Evolutionary conservation across 805 yeast genomes (phyloP), one percentile per base, ranked within the genome.

Genomic region (Candida berthetii): DNA sequence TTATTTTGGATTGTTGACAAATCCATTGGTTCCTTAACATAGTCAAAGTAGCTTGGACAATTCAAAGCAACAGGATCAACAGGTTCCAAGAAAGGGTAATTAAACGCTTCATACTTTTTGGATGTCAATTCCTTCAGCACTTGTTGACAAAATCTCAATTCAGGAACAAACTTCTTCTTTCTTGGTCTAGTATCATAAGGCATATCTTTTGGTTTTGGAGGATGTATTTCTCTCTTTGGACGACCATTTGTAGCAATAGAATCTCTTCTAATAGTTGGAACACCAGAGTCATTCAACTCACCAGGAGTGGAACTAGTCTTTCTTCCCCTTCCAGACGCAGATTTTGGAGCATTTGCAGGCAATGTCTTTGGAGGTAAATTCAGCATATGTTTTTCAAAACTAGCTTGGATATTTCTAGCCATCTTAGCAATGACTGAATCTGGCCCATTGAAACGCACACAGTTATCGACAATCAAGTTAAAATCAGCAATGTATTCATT

Each of bases 221-320:
- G 99, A 60, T 90, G 97, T 37, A 93, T 88, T 51, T 88, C 93
- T 51, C 99, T 78, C 64, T 91, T 91, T 31, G 98, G 98, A 50
- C 99, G 74, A 25, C 90, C 93, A 40, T 81, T 85, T 24, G 62
- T 57, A 19, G 82, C 79, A 7, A 75, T 71, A 27, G 84, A 78
- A 46, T 88, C 95, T 43, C 91, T 74, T 59, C 95, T 75, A 38
- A 83, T 74, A n/a, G 66, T 66, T 10, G 85, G 85, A 17, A 76
- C 70, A 14, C 80, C 83, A 35, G 71, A 58, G 2, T 65, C 58
- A 37, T 60, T 63, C 31, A 66, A 48, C 27, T 67, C 53, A 32
- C 53, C 54, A 16, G 55, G 54, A 4, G 61, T 54, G 1, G 65
- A 56, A 20, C 47, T 48, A 11, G 47, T 38, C 38, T 51, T 54